Percentiles rank a stretch among this genome's conserved stretches.
phyloP scores from a whole-genome alignment of 2,329 filamentous ascomycete species.

The Clarireedia homoeocarpa region DNA sequence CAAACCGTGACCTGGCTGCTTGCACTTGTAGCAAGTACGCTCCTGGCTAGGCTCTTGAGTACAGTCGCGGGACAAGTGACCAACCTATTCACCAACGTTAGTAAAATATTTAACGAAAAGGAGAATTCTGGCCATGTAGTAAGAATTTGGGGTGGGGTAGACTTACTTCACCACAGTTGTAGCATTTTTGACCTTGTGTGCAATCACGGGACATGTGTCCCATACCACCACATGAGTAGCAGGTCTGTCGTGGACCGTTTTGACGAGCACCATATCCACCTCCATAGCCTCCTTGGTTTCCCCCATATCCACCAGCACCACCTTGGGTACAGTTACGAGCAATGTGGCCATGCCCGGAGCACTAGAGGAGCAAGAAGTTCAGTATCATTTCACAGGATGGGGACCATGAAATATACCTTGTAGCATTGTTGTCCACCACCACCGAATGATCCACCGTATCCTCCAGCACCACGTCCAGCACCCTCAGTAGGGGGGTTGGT shows the following conservation, averaged over 20 bases:
- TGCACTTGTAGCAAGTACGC: constrained; percentile 98
- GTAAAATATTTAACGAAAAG: neutral
- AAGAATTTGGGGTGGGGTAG: constrained; percentile 37
- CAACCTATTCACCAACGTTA: neutral
- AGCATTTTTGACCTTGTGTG: constrained; percentile 99
- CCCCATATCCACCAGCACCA: constrained; percentile 36
- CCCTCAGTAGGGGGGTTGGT: constrained; percentile 28
- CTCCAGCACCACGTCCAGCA: constrained; percentile 24
- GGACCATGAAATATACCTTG: constrained; percentile 42
- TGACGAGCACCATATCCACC: constrained; percentile 39
- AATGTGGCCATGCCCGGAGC: constrained; percentile 92
- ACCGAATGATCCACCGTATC: constrained; percentile 27
- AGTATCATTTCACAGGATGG: neutral
- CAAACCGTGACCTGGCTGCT: constrained; percentile 41
- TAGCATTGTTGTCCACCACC: constrained; percentile 69
- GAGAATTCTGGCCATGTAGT: neutral
- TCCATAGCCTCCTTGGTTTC: constrained; percentile 32
- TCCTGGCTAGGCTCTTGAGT: constrained; percentile 83
- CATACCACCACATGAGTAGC: constrained; percentile 96
- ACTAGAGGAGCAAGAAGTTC: constrained; percentile 40
- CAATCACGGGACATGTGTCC: constrained; percentile 97
- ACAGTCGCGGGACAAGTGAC: constrained; percentile 61
- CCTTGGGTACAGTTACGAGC: constrained; percentile 74
- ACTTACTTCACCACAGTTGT: constrained; percentile 93
- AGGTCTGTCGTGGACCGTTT: constrained; percentile 61